phyloP scores from a whole-genome alignment of 2,329 filamentous ascomycete species.

The Talaromyces sp. region DNA sequence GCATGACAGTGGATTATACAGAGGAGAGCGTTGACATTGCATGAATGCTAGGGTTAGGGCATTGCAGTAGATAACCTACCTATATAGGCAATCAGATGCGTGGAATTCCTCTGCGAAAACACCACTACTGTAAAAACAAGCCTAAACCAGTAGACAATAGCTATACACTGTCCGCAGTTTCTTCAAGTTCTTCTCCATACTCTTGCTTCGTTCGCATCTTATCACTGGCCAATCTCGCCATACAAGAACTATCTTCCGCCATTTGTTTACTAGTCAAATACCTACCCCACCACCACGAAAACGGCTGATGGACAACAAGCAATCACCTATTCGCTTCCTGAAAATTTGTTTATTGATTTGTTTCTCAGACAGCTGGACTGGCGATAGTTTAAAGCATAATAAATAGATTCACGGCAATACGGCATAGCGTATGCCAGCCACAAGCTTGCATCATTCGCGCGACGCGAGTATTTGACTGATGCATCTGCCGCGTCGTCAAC shows the following conservation, averaged over 20 bases:
- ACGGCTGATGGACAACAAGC: not conserved
- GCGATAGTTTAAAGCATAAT: not conserved
- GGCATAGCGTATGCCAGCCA: not conserved
- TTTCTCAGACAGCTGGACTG: not conserved
- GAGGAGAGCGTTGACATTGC: not conserved
- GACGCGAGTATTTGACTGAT: not conserved
- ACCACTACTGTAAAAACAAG: no score
- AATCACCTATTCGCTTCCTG: not conserved
- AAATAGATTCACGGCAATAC: not conserved
- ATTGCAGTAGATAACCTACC: not conserved
- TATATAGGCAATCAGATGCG: not conserved
- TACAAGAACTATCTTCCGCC: not conserved
- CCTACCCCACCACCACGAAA: not conserved
- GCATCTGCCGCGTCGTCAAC: not conserved
- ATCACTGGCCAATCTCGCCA: slow-evolving; percentile 3
- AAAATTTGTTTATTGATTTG: not conserved
- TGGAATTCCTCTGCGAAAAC: not conserved
- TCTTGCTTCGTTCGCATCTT: no score
- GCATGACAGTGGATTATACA: not conserved
- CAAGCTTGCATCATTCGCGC: not conserved
- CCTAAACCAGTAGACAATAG: no score
- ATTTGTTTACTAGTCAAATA: not conserved
- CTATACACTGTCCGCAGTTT: no score
- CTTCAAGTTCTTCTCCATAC: no score
- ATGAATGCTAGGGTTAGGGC: not conserved